These are phyloP conservation scores for Geotrichum siamense DNA, from an alignment of 1,139 yeast genomes.

Conservation along the genomic window DNA sequence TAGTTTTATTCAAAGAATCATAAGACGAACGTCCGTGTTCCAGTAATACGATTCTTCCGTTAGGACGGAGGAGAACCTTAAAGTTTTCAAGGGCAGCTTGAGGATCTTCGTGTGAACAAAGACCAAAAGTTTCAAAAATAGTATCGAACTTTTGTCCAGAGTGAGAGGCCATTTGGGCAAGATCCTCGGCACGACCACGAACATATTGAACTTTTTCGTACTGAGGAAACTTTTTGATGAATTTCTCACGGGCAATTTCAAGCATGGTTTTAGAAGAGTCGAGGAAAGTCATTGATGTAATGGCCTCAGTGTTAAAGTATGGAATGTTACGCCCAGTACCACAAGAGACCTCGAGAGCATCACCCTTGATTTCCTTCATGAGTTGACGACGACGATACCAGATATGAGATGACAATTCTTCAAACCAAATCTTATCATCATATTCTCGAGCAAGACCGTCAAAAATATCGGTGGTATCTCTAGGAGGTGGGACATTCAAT, in stretches of 20 bases:
- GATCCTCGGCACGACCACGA: conserved; percentile 86
- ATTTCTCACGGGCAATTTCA: conserved; percentile 70
- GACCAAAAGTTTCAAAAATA: conserved; percentile 85
- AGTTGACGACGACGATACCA: conserved; percentile 80
- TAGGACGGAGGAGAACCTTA: conserved; percentile 66
- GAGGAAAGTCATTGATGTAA: conserved; percentile 71
- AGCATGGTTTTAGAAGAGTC: conserved; percentile 85
- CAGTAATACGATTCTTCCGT: conserved; percentile 78
- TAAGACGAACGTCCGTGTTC: conserved; percentile 91
- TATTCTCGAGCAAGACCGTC: conserved; percentile 73
- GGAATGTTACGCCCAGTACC: conserved; percentile 93
- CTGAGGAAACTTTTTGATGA: conserved; percentile 55
- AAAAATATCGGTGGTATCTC: conserved; percentile 79
- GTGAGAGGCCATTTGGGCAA: conserved; percentile 48
- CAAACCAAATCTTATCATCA: conserved; percentile 77
- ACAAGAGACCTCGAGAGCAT: conserved; percentile 87
- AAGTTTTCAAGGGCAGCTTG: conserved; percentile 72
- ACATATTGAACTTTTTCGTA: conserved; percentile 75
- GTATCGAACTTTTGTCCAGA: conserved; percentile 66
- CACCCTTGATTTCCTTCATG: conserved; percentile 73
- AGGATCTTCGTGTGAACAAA: conserved; percentile 94
- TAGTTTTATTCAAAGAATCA: conserved; percentile 66
- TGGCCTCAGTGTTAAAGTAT: conserved; percentile 52
- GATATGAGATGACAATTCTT: conserved; percentile 75
- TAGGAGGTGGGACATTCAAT: conserved; percentile 44